A percentile compares a stretch with the other conserved stretches of the same genome.
phyloP scores from a whole-genome alignment of 2,329 filamentous ascomycete species.

The Diaporthe batatas region DNA sequence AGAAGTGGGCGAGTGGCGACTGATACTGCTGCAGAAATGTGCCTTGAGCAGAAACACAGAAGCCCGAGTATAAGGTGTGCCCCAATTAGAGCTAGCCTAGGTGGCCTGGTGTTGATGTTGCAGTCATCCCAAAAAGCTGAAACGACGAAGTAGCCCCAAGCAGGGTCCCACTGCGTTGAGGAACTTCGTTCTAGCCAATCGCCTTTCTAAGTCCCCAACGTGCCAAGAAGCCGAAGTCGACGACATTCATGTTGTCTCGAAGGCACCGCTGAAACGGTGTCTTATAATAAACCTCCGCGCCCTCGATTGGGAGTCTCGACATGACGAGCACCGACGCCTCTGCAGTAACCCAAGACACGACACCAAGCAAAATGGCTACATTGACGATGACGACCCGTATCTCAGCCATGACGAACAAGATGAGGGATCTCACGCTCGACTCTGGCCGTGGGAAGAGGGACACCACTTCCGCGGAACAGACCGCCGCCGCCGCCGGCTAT shows the following conservation, averaged over 20 bases:
- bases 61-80: background rate
- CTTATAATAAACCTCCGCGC: conserved; percentile 11
- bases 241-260: conserved; percentile 4
- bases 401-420: background rate
- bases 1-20: background rate
- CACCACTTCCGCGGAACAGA: background rate
- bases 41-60: background rate
- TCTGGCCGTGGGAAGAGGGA: background rate
- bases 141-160: conserved; percentile 18
- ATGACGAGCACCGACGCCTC: conserved; percentile 3
- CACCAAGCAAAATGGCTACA: background rate
- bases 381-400: conserved; percentile 1
- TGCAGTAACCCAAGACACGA: background rate
- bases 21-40: background rate
- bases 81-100: background rate
- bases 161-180: background rate
- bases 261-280: background rate
- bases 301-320: background rate
- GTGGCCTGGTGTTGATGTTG: background rate
- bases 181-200: conserved; percentile 14
- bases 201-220: background rate
- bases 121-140: conserved; percentile 30
- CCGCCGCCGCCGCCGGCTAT: background rate
- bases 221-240: conserved; percentile 2
- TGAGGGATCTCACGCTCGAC: conserved; percentile 12